phyloP scores from a whole-genome alignment of 495 filamentous ascomycete species.

The Penicillium taxi region DNA sequence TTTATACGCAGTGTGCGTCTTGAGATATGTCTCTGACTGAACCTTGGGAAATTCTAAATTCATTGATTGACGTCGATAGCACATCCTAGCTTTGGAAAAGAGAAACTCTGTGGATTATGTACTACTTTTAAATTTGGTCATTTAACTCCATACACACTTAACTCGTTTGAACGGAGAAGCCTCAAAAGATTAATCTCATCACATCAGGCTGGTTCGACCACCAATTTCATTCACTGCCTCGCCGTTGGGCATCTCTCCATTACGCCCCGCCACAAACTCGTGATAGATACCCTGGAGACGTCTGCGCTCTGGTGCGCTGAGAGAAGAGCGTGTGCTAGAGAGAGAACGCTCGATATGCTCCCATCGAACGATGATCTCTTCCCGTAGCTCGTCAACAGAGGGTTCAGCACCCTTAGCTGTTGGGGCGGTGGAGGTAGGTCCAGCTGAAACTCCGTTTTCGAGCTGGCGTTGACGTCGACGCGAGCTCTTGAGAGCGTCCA shows the following conservation, averaged over 20 bases:
- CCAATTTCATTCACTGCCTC: constrained; percentile 87
- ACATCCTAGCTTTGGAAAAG: no score
- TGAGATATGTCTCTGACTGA: no score
- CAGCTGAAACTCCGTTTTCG: constrained; percentile 34
- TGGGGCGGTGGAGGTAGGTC: constrained; percentile 10
- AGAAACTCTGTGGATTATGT: no score
- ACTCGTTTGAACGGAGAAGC: no score
- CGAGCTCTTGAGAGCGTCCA: constrained; percentile 62
- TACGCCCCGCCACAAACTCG: constrained; percentile 85
- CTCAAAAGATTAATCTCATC: no score
- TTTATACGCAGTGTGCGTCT: no score
- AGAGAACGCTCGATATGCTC: constrained; percentile 74
- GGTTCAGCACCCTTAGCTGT: constrained; percentile 22
- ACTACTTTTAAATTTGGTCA: no score
- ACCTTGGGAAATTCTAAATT: no score
- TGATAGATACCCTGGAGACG: constrained; percentile 73
- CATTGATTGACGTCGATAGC: no score
- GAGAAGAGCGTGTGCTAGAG: constrained; percentile 71
- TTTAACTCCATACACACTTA: no score
- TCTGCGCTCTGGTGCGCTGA: constrained; percentile 63
- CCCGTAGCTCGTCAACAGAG: constrained; percentile 32
- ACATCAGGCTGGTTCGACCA: constrained; percentile 90
- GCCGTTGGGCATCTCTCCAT: constrained; percentile 89
- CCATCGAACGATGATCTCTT: constrained; percentile 81
- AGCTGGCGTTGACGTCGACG: constrained; percentile 51